Evolutionary conservation across 2,329 filamentous ascomycete species (phyloP), one percentile per base, ranked within the genome.

Genomic region (Alternaria ethzedia): DNA sequence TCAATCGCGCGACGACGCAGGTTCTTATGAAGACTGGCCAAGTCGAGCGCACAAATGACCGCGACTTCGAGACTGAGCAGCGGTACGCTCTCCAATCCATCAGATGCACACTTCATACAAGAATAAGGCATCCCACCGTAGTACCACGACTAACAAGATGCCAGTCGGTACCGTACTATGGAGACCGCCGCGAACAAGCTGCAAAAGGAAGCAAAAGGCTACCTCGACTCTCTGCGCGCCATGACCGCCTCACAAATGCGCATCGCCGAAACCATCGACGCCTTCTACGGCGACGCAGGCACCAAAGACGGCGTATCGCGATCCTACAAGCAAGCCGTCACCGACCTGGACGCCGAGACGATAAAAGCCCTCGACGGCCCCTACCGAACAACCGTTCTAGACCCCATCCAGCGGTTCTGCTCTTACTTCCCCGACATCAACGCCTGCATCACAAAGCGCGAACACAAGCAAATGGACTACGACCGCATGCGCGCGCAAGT

Each of bases 1-100:
- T 98, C 85, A 95, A 96, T 86, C 93, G 96, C 85, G 95, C 95
- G 76, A 97, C 95, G 82, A 99, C 96, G 84, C 94, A 97, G 90
- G 95, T 98, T 67, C 97, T 99, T 93, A 98, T 99, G 95, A 99
- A 99, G 88, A 97, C 72, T 89, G 93, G 96, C 64, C 96, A 98
- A 85, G 96, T 99, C 75, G 96, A 99, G 83, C 95, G 96, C 84
- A 99, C 96, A 25, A 97, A 95, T 81, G 96, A 99, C 83, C 93
- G 96, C 72, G 96, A 98, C 81, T 99, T 98, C 82, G 96, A 98
- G 83, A 95, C 98, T 57, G 96, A 99, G 82, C 93, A 97, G 82
- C 90, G 92, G 91, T 94, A 81, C 45, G 80, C 47, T 45, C 32
- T 54, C 51, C 50, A 51, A 45, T 76, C 65, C 26, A 20, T 5